Conservation (phyloP, 2,329 filamentous ascomycete species). For the Juglanconis juglandina region DNA sequence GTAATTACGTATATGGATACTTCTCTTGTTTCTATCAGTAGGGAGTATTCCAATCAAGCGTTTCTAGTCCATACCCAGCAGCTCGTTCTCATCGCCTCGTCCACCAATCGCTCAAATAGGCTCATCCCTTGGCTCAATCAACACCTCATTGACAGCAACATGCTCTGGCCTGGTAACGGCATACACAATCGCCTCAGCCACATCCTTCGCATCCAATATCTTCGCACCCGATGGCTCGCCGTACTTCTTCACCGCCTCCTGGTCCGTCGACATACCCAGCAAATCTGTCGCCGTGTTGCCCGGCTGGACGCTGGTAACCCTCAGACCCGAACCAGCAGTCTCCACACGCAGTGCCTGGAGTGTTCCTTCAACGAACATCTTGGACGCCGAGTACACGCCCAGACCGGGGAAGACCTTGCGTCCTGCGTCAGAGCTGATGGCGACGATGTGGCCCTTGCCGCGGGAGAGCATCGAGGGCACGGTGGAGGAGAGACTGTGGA, state of each 20-base stretch:
- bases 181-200: constrained; percentile 70
- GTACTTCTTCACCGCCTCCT: constrained; percentile 74
- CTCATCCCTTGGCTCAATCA: constrained; percentile 75
- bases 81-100: background rate
- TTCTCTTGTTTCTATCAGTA: background rate
- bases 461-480: constrained; percentile 70
- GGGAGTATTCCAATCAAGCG: background rate
- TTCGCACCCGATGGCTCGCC: constrained; percentile 72
- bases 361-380: constrained; percentile 82
- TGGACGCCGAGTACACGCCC: constrained; percentile 78
- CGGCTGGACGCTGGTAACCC: constrained; percentile 73
- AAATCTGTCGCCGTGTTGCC: constrained; percentile 74
- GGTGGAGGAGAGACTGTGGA: constrained; percentile 67
- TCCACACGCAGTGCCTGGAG: constrained; percentile 73
- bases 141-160: constrained; percentile 75
- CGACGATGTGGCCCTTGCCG: constrained; percentile 69
- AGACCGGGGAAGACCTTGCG: constrained; percentile 79
- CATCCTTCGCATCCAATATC: constrained; percentile 70
- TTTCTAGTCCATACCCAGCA: background rate
- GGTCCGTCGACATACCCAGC: constrained; percentile 70
- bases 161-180: constrained; percentile 71
- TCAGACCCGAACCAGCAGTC: constrained; percentile 68
- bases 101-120: constrained; percentile 51
- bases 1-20: too few species aligned
- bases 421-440: constrained; percentile 78